Evolutionary conservation across 129 eudicot species (phyloP), one percentile per base, ranked within the genome.

Genomic region (Centella asiatica): DNA sequence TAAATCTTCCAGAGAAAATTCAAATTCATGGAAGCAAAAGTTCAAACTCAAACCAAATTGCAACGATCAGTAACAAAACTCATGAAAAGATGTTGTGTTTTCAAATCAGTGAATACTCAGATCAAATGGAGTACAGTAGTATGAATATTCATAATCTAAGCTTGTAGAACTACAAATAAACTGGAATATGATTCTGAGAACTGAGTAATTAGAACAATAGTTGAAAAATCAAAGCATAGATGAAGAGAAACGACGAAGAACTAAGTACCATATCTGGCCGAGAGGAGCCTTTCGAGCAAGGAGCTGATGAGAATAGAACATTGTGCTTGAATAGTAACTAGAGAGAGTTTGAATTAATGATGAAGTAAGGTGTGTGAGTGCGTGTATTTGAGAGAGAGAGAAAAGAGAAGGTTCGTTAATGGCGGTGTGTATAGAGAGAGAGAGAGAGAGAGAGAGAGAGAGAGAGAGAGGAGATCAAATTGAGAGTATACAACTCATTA

Each of bases 241-340:
- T 57, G 45, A 23, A 57, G 11, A 10, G n/a, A 17, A 23, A 37
- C 4, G 32, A 1, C 6, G 19, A 17, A 32, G 6, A n/a, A 44
- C 0, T 26, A 31, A 14, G 34, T 26, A 93, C 99, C 99, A 93
- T 76, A 93, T 93, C 62, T 93, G 99, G 7, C 99, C 99, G 5
- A 93, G 85, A 32, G 99, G 95, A 76, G 95, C 96, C 85, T 93
- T 93, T 44, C 96, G 88, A 72, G 99, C 96, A 6, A 93, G 89
- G 3, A 93, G 83, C 81, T 93, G 99, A 53, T 81, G 96, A 65
- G 99, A 93, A 83, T 87, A 93, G 57, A 88, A 93, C 99, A 93
- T 42, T 45, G n/a, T n/a, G n/a, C 6, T 20, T 6, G 42, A 18
- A 8, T 22, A 22, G 2, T 20, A 5, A 15, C 13, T 9, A 27